Percentiles rank a stretch among this genome's conserved stretches.
Conservation (phyloP, 2,329 filamentous ascomycete species). For the Pleoardoris graminearum region DNA sequence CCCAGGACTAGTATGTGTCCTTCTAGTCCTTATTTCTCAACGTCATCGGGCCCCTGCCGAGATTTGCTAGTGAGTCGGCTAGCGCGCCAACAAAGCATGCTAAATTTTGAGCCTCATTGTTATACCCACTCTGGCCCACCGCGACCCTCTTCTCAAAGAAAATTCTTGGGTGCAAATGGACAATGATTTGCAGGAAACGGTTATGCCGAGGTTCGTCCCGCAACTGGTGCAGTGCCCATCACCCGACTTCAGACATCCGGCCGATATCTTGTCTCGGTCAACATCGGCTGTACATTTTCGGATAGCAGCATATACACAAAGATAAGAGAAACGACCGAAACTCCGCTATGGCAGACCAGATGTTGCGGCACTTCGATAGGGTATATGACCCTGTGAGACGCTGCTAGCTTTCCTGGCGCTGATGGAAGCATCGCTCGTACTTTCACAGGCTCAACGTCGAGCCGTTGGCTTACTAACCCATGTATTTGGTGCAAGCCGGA, state of each 20-base stretch:
- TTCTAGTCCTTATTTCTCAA: not conserved
- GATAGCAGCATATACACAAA: not conserved
- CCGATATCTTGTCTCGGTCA: conserved; percentile 2
- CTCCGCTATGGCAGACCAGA: conserved; percentile 1
- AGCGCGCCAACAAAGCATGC: not conserved
- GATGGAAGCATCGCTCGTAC: not conserved
- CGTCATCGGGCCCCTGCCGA: not conserved
- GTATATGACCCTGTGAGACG: not conserved
- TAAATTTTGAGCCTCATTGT: not conserved
- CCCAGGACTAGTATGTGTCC: too few relatives aligned
- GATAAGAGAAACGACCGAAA: not conserved
- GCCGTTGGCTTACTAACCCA: not conserved
- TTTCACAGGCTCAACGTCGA: not conserved
- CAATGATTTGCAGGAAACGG: not conserved
- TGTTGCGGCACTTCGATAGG: not conserved
- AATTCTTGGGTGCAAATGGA: conserved; percentile 4
- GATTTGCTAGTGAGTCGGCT: not conserved
- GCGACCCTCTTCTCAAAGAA: conserved; percentile 1
- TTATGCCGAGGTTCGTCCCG: conserved; percentile 3
- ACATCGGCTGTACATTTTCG: conserved; percentile 2
- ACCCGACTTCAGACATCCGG: conserved; percentile 4
- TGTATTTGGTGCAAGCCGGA: not conserved
- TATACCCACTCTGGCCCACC: not conserved
- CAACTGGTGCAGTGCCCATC: conserved; percentile 2
- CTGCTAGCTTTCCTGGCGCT: not conserved